phyloP scores from a whole-genome alignment of 495 filamentous ascomycete genomes.

The Lepidopterella palustris region DNA sequence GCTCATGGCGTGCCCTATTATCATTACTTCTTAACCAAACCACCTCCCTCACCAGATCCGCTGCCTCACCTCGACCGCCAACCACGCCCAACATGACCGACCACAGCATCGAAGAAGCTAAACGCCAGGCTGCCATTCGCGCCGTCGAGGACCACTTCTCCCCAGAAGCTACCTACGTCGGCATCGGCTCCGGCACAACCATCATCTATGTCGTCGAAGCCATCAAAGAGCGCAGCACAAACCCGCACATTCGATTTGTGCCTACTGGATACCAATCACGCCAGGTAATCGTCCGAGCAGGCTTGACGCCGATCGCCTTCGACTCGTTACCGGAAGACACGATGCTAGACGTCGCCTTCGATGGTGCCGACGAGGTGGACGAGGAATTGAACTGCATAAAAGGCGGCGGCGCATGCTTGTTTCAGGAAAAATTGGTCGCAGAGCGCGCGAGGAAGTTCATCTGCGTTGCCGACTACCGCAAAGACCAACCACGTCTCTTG shows the following conservation, averaged over 20 bases:
- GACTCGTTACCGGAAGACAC: slow-evolving; percentile 56
- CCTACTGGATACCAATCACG: slow-evolving; percentile 89
- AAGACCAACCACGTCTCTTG: slow-evolving; percentile 70
- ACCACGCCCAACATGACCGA: slow-evolving; percentile 21
- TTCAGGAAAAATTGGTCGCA: slow-evolving; percentile 96
- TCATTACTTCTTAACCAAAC: too few relatives aligned
- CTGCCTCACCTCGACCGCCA: too few relatives aligned
- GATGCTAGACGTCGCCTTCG: slow-evolving; percentile 76
- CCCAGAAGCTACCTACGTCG: slow-evolving; percentile 63
- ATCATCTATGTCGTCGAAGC: slow-evolving; percentile 95
- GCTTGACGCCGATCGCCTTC: slow-evolving; percentile 69
- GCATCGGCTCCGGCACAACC: slow-evolving; percentile 90
- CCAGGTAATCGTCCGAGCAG: slow-evolving; percentile 69
- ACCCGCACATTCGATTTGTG: slow-evolving; percentile 54
- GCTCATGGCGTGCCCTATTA: too few relatives aligned
- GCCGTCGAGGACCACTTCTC: slow-evolving; percentile 84
- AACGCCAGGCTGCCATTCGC: slow-evolving; percentile 71
- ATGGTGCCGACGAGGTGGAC: slow-evolving; percentile 96
- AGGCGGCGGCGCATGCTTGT: slow-evolving; percentile 91
- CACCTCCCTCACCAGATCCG: too few relatives aligned
- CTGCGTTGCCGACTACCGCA: slow-evolving; percentile 92
- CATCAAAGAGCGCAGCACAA: slow-evolving; percentile 54
- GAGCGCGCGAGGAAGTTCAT: slow-evolving; percentile 80
- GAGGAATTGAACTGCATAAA: slow-evolving; percentile 94
- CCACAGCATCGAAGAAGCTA: slow-evolving; percentile 63